phyloP scores from a whole-genome alignment of 345 rosid species.

The Salix brachista region DNA sequence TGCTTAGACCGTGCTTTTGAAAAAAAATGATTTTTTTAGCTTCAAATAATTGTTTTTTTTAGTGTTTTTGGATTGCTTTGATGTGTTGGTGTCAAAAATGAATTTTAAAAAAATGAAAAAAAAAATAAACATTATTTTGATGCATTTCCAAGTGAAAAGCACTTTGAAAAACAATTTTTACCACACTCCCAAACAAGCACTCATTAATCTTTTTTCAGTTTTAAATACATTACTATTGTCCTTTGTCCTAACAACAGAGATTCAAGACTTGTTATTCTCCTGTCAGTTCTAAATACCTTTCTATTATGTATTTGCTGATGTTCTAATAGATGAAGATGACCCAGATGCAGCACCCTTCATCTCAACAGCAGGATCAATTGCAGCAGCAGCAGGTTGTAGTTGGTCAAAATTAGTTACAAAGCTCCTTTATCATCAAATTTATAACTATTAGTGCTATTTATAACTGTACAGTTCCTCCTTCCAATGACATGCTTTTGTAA shows the following conservation, averaged over 20 bases:
- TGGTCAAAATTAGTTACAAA: slow-evolving; percentile 1
- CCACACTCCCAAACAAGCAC: not conserved
- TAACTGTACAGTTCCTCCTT: not conserved
- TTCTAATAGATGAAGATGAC: slow-evolving; percentile 48
- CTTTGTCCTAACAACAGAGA: not conserved
- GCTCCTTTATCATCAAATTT: slow-evolving; percentile 4
- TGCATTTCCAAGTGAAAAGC: too few relatives aligned
- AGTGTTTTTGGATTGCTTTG: too few relatives aligned
- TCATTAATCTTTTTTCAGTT: not conserved
- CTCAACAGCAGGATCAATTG: slow-evolving; percentile 51
- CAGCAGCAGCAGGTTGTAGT: slow-evolving; percentile 46
- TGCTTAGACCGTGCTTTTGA: too few relatives aligned
- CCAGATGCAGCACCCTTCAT: slow-evolving; percentile 50
- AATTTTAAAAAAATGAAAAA: too few relatives aligned
- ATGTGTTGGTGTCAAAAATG: too few relatives aligned
- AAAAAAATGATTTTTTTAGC: too few relatives aligned
- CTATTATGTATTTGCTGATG: slow-evolving; percentile 1
- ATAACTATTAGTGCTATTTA: not conserved
- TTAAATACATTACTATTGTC: not conserved
- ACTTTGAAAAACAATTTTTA: too few relatives aligned
- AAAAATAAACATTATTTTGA: too few relatives aligned
- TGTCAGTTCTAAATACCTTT: not conserved
- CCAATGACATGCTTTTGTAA: not conserved
- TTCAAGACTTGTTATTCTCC: not conserved
- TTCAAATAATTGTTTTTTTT: too few relatives aligned